Base-by-base conservation (phyloP, 1,284 basidiomycete species). In the Leccinum subrobustum region DNA sequence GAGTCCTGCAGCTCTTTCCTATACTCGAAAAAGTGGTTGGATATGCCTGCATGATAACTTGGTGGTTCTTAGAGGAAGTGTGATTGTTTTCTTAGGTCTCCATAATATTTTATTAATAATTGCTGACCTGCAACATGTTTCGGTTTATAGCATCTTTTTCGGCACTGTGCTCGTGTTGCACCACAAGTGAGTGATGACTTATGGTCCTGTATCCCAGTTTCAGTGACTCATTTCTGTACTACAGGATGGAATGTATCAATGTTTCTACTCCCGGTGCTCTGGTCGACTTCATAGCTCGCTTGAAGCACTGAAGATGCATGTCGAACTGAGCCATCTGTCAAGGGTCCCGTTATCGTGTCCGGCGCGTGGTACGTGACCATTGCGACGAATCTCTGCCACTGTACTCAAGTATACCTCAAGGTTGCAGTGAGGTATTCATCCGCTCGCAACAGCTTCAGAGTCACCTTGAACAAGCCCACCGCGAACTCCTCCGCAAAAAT, bases 291-390 rank as follows among this genome's bases (percentile, higher is more conserved):
- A 73, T 25, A 42, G 11, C 12, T 67, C 74, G 3, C 42, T 29
- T n/a, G 27, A 27, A 3, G 65, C 61, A 14, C 9, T 73, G 37
- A 71, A 63, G 47, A 60, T 54, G 1, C 71, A 73, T 44, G 56
- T 75, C 2, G 70, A 75, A 35, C 64, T 75, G 20, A 73, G 71
- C 33, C 71, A 73, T 48, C 6, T 73, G 27, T 75, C 71, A n/a
- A 64, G 71, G 25, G 58, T 74, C 5, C 39, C 64, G 16, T 29
- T 75, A 11, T 50, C 42, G 31, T 73, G 71, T 58, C 74, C 69
- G 0, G 62, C 62, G 2, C 60, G 58, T 16, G 65, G 71, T 72
- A 63, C 1, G 71, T 66, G 52, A 20, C 48, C 37, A 18, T 37
- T 3, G 2, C 25, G 4, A 3, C 18, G 2, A 1, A n/a, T 39